phyloP scores from a whole-genome alignment of 495 filamentous ascomycete genomes.

The Trichoderma gamsii region DNA sequence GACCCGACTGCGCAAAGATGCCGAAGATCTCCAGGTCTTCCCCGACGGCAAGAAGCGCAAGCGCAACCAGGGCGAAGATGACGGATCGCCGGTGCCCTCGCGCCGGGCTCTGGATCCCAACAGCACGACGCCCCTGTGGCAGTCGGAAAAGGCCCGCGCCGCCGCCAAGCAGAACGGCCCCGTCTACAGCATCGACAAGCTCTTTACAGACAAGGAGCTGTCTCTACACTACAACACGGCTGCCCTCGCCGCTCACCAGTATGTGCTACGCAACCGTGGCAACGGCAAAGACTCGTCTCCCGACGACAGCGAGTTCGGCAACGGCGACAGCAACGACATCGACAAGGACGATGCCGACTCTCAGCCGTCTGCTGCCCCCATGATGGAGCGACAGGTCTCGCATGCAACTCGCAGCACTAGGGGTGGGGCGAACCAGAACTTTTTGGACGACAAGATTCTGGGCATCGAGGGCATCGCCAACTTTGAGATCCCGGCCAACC shows the following conservation, averaged over 20 bases:
- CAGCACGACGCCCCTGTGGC: conserved; percentile 53
- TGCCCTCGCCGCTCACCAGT: conserved; percentile 55
- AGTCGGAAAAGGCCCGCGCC: conserved; percentile 37
- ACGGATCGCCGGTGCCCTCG: conserved; percentile 61
- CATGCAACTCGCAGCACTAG: conserved; percentile 70
- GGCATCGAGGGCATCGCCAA: conserved; percentile 59
- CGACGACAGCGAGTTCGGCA: conserved; percentile 48
- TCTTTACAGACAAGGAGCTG: conserved; percentile 93
- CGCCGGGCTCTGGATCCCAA: conserved; percentile 38
- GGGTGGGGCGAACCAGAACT: conserved; percentile 48
- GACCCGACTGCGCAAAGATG: conserved; percentile 72
- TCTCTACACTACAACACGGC: conserved; percentile 66
- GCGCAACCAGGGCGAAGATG: conserved; percentile 62
- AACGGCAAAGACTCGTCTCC: conserved; percentile 41
- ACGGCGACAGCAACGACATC: conserved; percentile 38
- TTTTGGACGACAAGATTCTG: conserved; percentile 45
- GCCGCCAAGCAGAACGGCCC: conserved; percentile 44
- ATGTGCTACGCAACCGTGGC: conserved; percentile 42
- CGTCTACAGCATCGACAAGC: conserved; percentile 73
- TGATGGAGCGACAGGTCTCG: conserved; percentile 67
- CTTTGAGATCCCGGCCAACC: conserved; percentile 54
- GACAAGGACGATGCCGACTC: conserved; percentile 30
- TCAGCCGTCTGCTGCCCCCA: conserved; percentile 25
- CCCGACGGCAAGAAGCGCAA: conserved; percentile 72
- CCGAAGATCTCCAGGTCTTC: conserved; percentile 65